These are phyloP conservation scores for Leishmania tarentolae DNA, from an alignment of 208 protist genomes.

Conservation along the genomic window DNA sequence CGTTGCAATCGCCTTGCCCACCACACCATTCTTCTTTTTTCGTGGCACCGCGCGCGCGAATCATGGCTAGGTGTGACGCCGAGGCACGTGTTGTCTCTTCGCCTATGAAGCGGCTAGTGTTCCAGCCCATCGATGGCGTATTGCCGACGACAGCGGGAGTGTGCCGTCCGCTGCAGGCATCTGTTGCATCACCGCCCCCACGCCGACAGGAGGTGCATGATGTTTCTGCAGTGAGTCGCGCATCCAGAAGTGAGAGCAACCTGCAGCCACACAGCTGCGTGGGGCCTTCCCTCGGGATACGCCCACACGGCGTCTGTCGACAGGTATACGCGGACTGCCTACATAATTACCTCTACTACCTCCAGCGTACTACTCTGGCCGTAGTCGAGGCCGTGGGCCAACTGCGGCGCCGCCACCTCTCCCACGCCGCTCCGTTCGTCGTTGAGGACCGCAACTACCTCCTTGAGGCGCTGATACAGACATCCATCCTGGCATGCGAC, in stretches of 20 bases:
- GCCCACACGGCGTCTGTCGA: constrained; percentile 6
- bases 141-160: background rate
- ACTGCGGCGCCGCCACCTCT: constrained; percentile 28
- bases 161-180: background rate
- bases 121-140: background rate
- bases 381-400: constrained; percentile 35
- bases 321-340: constrained; percentile 37
- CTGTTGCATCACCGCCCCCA: background rate
- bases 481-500: constrained; percentile 29
- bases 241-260: background rate
- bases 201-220: background rate
- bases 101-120: background rate
- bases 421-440: constrained; percentile 35
- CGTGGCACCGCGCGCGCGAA: constrained; percentile 11
- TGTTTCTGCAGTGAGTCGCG: background rate
- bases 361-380: constrained; percentile 41
- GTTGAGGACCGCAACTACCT: constrained; percentile 49
- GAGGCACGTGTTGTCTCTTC: background rate
- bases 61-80: background rate
- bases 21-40: background rate
- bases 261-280: background rate
- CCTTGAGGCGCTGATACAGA: constrained; percentile 42
- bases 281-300: background rate
- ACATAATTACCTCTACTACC: constrained; percentile 38
- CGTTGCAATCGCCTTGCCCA: constrained; percentile 16